Base-by-base conservation (phyloP, 371 early-diverging fungal genomes). In the Lichtheimia ornata region DNA sequence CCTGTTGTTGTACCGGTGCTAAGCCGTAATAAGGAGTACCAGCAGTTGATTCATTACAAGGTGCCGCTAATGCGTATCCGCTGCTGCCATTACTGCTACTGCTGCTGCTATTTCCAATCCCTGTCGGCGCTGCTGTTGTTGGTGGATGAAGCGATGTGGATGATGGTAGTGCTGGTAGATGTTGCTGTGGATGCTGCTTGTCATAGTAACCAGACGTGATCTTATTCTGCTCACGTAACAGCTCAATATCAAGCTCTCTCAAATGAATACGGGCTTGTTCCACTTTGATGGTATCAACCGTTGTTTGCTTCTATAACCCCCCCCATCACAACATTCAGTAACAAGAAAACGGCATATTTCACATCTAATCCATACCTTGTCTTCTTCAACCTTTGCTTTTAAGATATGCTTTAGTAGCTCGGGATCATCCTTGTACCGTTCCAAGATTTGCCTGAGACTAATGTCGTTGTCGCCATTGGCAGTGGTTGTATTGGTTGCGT, bases 341-440 rank as follows among this genome's bases (percentile, higher is more conserved):
- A 22, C 0, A 47, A 47, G n/a, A 2, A 18, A 47, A 52, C 14
- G 7, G 9, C 4, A 43, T 28, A 43, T 27, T 28, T 51, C 27
- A 12, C 28, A 18, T 28, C 1, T 49, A 0, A 14, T 50, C 2
- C 53, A 56, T 71, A 79, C 83, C 66, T 76, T 83, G 60, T 83
- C 83, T 61, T 83, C 83, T 66, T 80, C 83, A 17, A 70, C 68
- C 50, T 83, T 83, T 0, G 83, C 77, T 40, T 61, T 73, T 18
- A 83, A 58, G 11, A 73, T 72, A 59, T 76, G 77, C 47, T 72
- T 71, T 15, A 83, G 53, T 52, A 80, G 28, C 12, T 79, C 79
- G 47, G 70, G 66, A 62, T 80, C 66, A 52, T 74, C 64, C 15
- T 65, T 58, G 58, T 75, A 75, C 24, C 59, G 69, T 12, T 79